Evolutionary conservation across 371 early-diverging fungal species (phyloP).

Genomic region (Mucor piriformis): DNA sequence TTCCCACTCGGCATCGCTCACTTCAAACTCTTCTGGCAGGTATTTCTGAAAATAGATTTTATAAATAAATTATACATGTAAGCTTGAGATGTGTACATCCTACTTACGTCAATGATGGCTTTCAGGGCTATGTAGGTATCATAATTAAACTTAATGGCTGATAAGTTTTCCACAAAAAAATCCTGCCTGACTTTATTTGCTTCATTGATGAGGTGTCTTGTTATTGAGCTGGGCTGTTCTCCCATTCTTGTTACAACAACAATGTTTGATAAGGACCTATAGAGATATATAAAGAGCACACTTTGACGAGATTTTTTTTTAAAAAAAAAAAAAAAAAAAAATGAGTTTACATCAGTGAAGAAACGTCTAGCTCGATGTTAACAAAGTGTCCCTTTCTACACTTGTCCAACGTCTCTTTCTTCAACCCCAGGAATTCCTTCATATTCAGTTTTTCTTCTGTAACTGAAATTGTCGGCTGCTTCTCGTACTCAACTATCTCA

Average conservation of each 20-base stretch:
- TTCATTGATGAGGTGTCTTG: not conserved
- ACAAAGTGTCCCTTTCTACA: not conserved
- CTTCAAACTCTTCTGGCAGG: conserved; percentile 1
- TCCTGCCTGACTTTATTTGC: not conserved
- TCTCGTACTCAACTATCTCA: not conserved
- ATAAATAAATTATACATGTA: not conserved
- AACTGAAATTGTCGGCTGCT: not conserved
- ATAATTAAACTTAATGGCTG: not conserved
- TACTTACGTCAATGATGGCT: not conserved
- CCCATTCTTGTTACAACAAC: not conserved
- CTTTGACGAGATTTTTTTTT: not conserved
- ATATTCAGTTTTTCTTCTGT: not conserved
- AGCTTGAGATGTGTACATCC: not conserved
- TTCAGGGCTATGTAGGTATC: not conserved
- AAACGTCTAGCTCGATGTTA: not conserved
- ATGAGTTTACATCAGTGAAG: not conserved
- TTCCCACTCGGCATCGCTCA: conserved; percentile 1
- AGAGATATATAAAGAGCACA: not conserved
- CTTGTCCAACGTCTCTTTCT: not conserved
- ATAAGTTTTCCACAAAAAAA: not conserved
- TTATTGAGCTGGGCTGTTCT: conserved; percentile 2
- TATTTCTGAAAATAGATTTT: conserved; percentile 2
- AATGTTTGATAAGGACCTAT: conserved; percentile 6
- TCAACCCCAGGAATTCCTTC: not conserved
- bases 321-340: not conserved